Evolutionary conservation across 2,329 filamentous ascomycete genomes (phyloP), one percentile per base, ranked within the genome.

Genomic region (Sporothrix luriei): DNA sequence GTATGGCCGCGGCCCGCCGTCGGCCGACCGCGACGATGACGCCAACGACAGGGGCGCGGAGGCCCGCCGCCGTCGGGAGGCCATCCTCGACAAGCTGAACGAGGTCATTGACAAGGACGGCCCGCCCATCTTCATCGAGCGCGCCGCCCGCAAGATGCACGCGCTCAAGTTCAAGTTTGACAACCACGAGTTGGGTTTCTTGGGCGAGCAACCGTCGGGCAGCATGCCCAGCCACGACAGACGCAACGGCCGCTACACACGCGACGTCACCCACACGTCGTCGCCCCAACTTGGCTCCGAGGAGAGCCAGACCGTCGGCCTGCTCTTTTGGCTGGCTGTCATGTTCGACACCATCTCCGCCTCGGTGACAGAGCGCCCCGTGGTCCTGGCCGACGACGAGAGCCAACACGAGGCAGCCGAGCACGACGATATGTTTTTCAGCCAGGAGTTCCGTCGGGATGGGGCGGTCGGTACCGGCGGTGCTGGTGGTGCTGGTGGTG

Each of bases 291-390:
- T 70, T 10, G 57, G 26, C 4, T 29, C 55, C 3, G 72, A 74
- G 29, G 78, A 81, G 5, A 75, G 76, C 7, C 75, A 80, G 13
- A 87, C 86, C 0, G 78, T 88, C 33, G 80, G 84, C 14, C 76
- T 88, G 13, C 74, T 88, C 2, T 87, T 84, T 73, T 88, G 86
- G 86, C 77, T 88, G 19, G 84, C 83, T 0, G 78, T 87, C 59
- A 88, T 88, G 85, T 84, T 86, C 62, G 85, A 88, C 73, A 87
- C 85, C 0, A 76, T 87, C 10, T 85, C 83, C 0, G 81, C 85
- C 0, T 84, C 84, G 1, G 85, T 88, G 79, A 80, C 83, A 66
- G 74, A 76, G 57, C 74, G 78, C 54, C 75, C 79, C 1, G 76
- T 80, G 2, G 78, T 79, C 0, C 76, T 82, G 6, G 76, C 77